These are phyloP conservation scores for Heliocybe sulcata DNA, from an alignment of 1,284 basidiomycete species.

Conservation along the genomic window DNA sequence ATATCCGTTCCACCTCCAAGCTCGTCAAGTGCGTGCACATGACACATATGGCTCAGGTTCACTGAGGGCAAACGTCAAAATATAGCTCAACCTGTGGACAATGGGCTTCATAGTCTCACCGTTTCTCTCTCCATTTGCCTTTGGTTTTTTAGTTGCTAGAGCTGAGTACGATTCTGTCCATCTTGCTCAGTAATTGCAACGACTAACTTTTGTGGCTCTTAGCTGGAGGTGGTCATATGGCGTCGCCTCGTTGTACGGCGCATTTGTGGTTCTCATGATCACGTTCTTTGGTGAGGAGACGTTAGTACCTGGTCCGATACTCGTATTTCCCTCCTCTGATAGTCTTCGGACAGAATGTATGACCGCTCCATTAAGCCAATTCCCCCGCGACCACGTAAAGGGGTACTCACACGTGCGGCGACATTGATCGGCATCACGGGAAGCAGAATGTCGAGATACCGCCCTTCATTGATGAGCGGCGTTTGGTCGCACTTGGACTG, in stretches of 20 bases:
- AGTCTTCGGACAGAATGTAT: slow-evolving; percentile 41
- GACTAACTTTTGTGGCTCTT: background rate
- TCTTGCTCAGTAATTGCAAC: background rate
- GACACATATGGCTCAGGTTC: background rate
- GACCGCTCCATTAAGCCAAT: slow-evolving; percentile 56
- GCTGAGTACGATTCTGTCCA: slow-evolving; percentile 14
- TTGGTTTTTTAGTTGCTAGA: slow-evolving; percentile 63
- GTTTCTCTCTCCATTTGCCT: slow-evolving; percentile 61
- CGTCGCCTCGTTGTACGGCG: slow-evolving; percentile 53
- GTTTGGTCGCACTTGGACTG: slow-evolving; percentile 42
- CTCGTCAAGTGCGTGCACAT: slow-evolving; percentile 44
- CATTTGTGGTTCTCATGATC: slow-evolving; percentile 50
- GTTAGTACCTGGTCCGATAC: slow-evolving; percentile 25
- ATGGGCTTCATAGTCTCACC: slow-evolving; percentile 63
- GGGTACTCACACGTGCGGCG: slow-evolving; percentile 49
- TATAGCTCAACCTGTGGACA: slow-evolving; percentile 62
- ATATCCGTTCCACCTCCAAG: slow-evolving; percentile 71
- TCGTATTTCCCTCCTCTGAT: background rate
- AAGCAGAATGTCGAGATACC: slow-evolving; percentile 49
- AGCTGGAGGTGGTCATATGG: slow-evolving; percentile 73
- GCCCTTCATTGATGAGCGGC: slow-evolving; percentile 44
- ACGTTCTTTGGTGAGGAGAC: slow-evolving; percentile 58
- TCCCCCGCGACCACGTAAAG: slow-evolving; percentile 31
- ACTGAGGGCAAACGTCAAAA: background rate
- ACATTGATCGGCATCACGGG: slow-evolving; percentile 65